Conservation (phyloP, 495 filamentous ascomycete species). For the Darksidea phi region DNA sequence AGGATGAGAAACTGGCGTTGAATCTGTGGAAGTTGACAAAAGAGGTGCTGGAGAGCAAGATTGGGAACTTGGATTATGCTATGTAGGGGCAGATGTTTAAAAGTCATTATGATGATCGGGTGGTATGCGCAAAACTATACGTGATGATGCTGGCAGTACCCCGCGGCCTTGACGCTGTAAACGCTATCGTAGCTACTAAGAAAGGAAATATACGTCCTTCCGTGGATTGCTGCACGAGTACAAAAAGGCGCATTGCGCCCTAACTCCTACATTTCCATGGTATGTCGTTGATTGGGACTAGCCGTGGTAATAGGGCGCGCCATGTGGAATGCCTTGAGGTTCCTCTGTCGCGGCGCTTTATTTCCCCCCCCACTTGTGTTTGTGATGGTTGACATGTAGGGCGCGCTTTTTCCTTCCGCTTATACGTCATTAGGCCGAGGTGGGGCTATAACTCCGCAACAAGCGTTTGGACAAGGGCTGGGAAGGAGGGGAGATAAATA, state of each 20-base stretch:
- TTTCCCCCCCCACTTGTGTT: neutral
- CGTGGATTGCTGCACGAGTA: no score
- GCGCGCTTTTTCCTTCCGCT: neutral
- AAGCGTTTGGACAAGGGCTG: neutral
- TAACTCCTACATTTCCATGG: no score
- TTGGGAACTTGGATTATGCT: constrained; percentile 27
- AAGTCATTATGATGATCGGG: neutral
- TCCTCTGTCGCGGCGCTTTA: neutral
- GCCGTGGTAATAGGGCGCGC: no score
- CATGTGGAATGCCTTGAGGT: no score
- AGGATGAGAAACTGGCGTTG: constrained; percentile 44
- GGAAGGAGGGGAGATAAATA: neutral
- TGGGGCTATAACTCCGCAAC: neutral
- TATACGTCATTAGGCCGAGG: neutral
- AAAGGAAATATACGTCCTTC: no score
- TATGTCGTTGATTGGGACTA: no score
- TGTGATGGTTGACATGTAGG: neutral
- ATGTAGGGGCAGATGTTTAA: constrained; percentile 5
- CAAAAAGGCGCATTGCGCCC: no score
- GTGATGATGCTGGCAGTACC: no score
- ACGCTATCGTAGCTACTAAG: neutral
- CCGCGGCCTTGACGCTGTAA: neutral
- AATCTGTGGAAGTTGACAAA: constrained; percentile 47
- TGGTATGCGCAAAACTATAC: no score
- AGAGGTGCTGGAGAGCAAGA: constrained; percentile 44